Conservation (phyloP, 2,329 filamentous ascomycete species). For the Podosphaera fusca region DNA sequence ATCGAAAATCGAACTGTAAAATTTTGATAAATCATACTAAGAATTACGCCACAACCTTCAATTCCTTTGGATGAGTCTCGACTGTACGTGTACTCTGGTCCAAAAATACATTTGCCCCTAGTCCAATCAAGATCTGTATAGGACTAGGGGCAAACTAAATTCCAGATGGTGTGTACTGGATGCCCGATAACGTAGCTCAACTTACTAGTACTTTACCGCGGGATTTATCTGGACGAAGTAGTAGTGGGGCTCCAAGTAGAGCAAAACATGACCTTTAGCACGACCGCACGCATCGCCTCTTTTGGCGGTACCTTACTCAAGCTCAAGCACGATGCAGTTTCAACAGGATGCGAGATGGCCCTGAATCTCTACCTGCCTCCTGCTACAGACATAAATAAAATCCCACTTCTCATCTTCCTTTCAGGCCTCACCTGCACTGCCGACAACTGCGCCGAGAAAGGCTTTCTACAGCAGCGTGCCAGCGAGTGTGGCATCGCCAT, state of each 20-base stretch:
- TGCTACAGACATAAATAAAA: slow-evolving; percentile 32
- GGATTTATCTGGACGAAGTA: too few relatives aligned
- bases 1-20: too few relatives aligned
- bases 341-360: slow-evolving; percentile 71
- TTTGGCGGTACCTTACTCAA: slow-evolving; percentile 93
- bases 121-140: too few relatives aligned
- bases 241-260: neutral
- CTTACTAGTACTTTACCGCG: too few relatives aligned
- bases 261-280: slow-evolving; percentile 57
- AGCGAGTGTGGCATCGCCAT: slow-evolving; percentile 67
- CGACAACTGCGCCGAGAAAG: slow-evolving; percentile 62
- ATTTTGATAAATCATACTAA: too few relatives aligned
- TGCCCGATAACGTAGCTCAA: too few relatives aligned
- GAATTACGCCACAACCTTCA: too few relatives aligned
- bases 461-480: slow-evolving; percentile 77
- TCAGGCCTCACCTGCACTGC: slow-evolving; percentile 88
- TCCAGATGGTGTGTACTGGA: too few relatives aligned
- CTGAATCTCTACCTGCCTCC: slow-evolving; percentile 83
- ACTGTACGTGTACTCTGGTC: too few relatives aligned
- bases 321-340: slow-evolving; percentile 60
- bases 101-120: too few relatives aligned
- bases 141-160: too few relatives aligned
- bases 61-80: too few relatives aligned
- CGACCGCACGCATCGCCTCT: slow-evolving; percentile 67
- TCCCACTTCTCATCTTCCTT: slow-evolving; percentile 78